Evolutionary conservation across 345 rosid genomes (phyloP).

Genomic region (Salix brachista): DNA sequence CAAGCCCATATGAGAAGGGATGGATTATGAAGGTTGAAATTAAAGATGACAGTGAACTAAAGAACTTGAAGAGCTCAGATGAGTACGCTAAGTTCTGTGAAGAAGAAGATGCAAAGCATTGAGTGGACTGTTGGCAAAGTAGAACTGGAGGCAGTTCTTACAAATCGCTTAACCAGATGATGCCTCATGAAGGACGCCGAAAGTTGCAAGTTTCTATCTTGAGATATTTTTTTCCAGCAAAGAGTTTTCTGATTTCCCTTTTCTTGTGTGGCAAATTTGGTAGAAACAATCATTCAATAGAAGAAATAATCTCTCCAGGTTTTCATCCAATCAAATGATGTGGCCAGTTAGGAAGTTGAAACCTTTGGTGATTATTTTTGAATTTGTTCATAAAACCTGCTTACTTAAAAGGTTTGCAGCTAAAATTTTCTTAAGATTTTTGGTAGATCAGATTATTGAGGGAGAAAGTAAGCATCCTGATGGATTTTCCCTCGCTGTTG

Average conservation of each 20-base stretch:
- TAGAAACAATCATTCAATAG: neutral
- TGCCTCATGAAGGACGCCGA: neutral
- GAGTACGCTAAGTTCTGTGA: constrained; percentile 85
- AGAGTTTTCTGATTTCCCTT: neutral
- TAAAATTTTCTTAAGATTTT: neutral
- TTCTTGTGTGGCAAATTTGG: neutral
- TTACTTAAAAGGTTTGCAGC: neutral
- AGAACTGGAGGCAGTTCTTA: neutral
- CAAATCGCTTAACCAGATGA: neutral
- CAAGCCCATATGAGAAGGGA: constrained; percentile 75
- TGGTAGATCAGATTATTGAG: neutral
- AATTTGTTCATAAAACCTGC: neutral
- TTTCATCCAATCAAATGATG: neutral
- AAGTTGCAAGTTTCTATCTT: neutral
- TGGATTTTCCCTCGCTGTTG: neutral
- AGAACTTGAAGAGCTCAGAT: constrained; percentile 71
- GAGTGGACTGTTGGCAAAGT: constrained; percentile 19
- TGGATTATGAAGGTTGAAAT: constrained; percentile 87
- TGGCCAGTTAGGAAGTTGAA: neutral
- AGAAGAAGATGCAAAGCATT: constrained; percentile 88
- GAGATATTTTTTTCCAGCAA: neutral
- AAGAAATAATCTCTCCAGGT: constrained; percentile 1
- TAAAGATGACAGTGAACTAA: constrained; percentile 48
- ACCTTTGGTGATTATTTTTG: neutral
- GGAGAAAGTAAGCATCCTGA: neutral